phyloP scores from a whole-genome alignment of 169 alveolate genomes.

The Eimeria necatrix region DNA sequence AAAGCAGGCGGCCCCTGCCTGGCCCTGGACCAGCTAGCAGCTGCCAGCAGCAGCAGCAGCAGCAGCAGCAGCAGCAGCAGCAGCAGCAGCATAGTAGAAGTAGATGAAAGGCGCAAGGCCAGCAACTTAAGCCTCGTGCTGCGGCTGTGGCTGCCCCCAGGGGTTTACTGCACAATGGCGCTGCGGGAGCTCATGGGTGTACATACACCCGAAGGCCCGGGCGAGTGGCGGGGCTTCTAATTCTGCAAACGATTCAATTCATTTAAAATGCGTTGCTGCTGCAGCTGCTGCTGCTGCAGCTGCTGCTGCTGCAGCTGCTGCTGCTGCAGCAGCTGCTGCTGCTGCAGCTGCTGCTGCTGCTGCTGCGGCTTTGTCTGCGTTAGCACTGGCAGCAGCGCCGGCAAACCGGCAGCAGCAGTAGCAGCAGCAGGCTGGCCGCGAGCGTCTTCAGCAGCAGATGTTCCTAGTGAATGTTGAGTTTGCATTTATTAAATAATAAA shows the following conservation, averaged over 20 bases:
- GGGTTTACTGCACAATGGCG: conserved; percentile 64
- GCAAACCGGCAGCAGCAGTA: too few relatives aligned
- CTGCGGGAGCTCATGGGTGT: conserved; percentile 50
- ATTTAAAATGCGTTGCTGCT: background rate
- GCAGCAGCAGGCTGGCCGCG: too few relatives aligned
- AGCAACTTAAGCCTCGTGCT: conserved; percentile 51
- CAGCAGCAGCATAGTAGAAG: background rate
- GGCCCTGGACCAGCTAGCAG: background rate
- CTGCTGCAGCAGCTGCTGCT: background rate
- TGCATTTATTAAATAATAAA: too few relatives aligned
- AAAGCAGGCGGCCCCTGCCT: background rate
- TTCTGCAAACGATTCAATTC: background rate
- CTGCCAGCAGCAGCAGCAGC: background rate
- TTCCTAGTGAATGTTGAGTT: too few relatives aligned
- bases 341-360: background rate
- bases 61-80: background rate
- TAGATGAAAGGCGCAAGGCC: background rate
- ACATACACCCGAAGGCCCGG: conserved; percentile 42
- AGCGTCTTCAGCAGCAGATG: too few relatives aligned
- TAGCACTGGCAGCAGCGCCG: too few relatives aligned
- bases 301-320: background rate
- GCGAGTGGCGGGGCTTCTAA: background rate
- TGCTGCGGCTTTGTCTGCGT: background rate
- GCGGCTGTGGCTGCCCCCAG: conserved; percentile 57
- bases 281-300: background rate